Percentiles rank a stretch among this genome's conserved stretches.
phyloP scores from a whole-genome alignment of 345 rosid species.

The Brassica incana region DNA sequence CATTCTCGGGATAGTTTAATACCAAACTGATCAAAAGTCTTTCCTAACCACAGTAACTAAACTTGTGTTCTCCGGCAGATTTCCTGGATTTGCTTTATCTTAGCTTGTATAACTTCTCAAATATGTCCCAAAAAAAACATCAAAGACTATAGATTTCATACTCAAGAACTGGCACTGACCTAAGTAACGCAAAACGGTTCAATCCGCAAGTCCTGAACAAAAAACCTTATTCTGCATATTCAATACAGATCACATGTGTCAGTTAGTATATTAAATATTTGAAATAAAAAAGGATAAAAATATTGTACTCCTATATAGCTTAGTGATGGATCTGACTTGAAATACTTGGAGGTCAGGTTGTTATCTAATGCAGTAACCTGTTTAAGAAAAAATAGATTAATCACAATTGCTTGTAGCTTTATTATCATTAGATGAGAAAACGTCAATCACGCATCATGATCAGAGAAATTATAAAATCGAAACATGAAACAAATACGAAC shows the following conservation, averaged over 20 bases:
- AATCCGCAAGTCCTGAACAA: constrained; percentile 56
- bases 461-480: no score
- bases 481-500: no score
- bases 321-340: constrained; percentile 62
- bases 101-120: not conserved
- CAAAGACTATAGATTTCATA: not conserved
- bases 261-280: not conserved
- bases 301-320: constrained; percentile 64
- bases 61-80: constrained; percentile 52
- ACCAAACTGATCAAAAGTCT: constrained; percentile 74
- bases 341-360: constrained; percentile 59
- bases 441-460: no score
- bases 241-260: not conserved
- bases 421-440: no score
- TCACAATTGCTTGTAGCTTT: no score
- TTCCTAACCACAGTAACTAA: constrained; percentile 63
- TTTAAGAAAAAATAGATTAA: constrained; percentile 16
- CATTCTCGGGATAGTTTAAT: constrained; percentile 59
- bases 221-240: constrained; percentile 55
- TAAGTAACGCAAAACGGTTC: constrained; percentile 60
- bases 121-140: not conserved
- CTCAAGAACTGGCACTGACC: constrained; percentile 81
- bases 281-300: not conserved
- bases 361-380: constrained; percentile 86
- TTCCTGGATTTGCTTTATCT: not conserved